These are phyloP conservation scores for Prunus armeniaca DNA, from an alignment of 306 rosid species.

Conservation along the genomic window DNA sequence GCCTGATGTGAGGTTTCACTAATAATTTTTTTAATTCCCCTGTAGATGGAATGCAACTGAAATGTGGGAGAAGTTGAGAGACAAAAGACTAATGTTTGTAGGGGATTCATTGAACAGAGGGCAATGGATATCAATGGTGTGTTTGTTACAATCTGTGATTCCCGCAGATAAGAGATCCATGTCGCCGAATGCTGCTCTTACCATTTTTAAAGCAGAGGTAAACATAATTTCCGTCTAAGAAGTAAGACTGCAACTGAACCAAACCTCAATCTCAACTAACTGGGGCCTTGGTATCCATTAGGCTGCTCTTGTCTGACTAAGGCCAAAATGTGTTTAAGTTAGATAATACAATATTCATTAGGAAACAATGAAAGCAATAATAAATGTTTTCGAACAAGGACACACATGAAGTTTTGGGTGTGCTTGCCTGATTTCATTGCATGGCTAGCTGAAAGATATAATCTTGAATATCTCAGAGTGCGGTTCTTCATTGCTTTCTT, in stretches of 20 bases:
- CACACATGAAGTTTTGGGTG: not conserved
- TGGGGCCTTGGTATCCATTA: not conserved
- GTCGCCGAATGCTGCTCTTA: conserved; percentile 90
- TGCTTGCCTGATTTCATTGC: not conserved
- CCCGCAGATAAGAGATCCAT: conserved; percentile 81
- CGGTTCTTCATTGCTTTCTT: conserved; percentile 12
- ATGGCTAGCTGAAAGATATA: not conserved
- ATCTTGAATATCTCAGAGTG: not conserved
- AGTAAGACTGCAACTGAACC: not conserved
- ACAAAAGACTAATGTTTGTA: conserved; percentile 91
- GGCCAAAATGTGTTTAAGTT: not conserved
- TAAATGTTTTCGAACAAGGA: not conserved
- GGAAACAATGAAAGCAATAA: not conserved
- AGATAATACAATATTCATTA: not conserved
- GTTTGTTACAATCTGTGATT: conserved; percentile 86
- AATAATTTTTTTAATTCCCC: conserved; percentile 10
- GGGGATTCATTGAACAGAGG: conserved; percentile 98
- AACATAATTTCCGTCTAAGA: conserved; percentile 4
- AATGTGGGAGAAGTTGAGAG: conserved; percentile 95
- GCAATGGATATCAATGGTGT: conserved; percentile 96
- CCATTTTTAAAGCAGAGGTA: conserved; percentile 93
- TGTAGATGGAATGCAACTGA: conserved; percentile 68
- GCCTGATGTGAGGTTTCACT: conserved; percentile 7
- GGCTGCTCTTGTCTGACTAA: not conserved
- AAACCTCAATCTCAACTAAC: not conserved